Conservation (phyloP, 1,139 yeast genomes). For the Geotrichum klebahnii region DNA sequence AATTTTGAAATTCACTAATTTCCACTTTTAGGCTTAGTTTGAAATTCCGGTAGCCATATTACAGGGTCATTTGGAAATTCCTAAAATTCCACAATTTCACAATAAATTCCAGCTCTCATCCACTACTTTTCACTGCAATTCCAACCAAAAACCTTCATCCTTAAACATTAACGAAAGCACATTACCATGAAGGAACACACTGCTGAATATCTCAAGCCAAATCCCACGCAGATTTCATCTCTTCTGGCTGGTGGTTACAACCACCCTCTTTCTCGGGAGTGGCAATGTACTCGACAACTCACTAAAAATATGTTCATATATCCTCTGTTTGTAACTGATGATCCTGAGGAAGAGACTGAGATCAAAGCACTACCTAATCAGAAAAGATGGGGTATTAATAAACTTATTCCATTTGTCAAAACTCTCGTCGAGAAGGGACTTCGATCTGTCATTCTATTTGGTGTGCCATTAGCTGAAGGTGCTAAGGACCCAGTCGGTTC, state of each 20-base stretch:
- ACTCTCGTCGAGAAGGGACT: slow-evolving; percentile 76
- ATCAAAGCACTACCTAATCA: slow-evolving; percentile 84
- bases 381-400: slow-evolving; percentile 80
- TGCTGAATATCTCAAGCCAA: slow-evolving; percentile 29
- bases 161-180: not conserved
- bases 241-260: slow-evolving; percentile 90
- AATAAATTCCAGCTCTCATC: not conserved
- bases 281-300: slow-evolving; percentile 86
- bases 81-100: not conserved
- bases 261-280: slow-evolving; percentile 80
- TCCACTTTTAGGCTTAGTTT: not conserved
- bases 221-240: slow-evolving; percentile 65
- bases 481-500: slow-evolving; percentile 79
- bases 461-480: slow-evolving; percentile 75
- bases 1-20: not conserved
- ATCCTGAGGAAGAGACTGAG: slow-evolving; percentile 69
- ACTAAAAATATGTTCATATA: slow-evolving; percentile 83
- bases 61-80: no score
- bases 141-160: not conserved
- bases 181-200: slow-evolving; percentile 14
- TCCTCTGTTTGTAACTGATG: slow-evolving; percentile 83
- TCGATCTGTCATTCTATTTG: slow-evolving; percentile 80
- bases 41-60: not conserved
- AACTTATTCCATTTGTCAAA: slow-evolving; percentile 65
- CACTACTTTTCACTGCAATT: not conserved